Evolutionary conservation across 805 yeast species (phyloP).

Genomic region (Candida manassasensis): DNA sequence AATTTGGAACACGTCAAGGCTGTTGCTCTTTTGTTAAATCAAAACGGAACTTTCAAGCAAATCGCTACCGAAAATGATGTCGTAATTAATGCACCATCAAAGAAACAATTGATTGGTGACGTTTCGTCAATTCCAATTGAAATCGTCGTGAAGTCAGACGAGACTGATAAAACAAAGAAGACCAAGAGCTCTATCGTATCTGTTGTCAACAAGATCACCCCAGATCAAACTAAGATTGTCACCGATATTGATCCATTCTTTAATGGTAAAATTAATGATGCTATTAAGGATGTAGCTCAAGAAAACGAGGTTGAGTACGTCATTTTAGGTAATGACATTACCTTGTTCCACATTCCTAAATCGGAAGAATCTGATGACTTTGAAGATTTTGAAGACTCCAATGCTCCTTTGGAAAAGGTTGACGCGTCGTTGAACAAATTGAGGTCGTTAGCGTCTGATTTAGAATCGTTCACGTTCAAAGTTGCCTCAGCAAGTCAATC

Average conservation of each 20-base stretch:
- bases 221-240: conserved; percentile 54
- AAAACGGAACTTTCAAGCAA: conserved; percentile 43
- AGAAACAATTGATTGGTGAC: conserved; percentile 32
- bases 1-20: conserved; percentile 70
- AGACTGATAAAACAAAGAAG: conserved; percentile 47
- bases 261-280: conserved; percentile 38
- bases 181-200: conserved; percentile 73
- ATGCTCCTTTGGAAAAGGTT: conserved; percentile 50
- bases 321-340: conserved; percentile 49
- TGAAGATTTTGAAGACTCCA: conserved; percentile 59
- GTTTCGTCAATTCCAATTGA: conserved; percentile 51
- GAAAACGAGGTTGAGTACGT: conserved; percentile 51
- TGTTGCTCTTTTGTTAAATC: conserved; percentile 61
- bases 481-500: conserved; percentile 55
- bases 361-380: conserved; percentile 26
- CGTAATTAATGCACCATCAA: conserved; percentile 36
- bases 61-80: conserved; percentile 36
- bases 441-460: conserved; percentile 52
- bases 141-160: conserved; percentile 48
- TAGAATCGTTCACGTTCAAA: conserved; percentile 47
- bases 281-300: conserved; percentile 38
- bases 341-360: conserved; percentile 53
- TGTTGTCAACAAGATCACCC: conserved; percentile 67
- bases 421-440: conserved; percentile 51
- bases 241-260: conserved; percentile 67